A percentile compares a stretch with the other conserved stretches of the same genome.
Conservation (phyloP, 768 basidiomycete genomes). For the Leccinum rimulosum region DNA sequence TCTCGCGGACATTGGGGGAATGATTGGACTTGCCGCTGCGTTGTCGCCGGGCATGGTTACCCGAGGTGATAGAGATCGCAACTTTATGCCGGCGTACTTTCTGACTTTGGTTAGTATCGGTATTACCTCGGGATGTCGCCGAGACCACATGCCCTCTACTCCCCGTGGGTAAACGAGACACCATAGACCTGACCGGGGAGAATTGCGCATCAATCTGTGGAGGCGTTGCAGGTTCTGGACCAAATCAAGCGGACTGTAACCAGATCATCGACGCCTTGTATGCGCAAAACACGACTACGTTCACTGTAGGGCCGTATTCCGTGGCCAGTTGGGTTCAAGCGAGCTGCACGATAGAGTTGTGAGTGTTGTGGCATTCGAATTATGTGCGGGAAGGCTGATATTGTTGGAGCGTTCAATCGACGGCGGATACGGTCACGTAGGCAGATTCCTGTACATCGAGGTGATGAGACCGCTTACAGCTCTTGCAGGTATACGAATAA, state of each 20-base stretch:
- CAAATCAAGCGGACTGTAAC: constrained; percentile 8
- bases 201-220: neutral
- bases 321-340: neutral
- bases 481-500: constrained; percentile 4
- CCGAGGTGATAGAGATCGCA: neutral
- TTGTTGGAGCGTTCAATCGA: constrained; percentile 3
- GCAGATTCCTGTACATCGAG: neutral
- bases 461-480: neutral
- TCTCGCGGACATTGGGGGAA: neutral
- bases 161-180: neutral
- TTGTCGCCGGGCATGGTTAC: neutral
- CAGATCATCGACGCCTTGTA: constrained; percentile 2
- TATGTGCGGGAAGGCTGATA: neutral
- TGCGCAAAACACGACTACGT: neutral
- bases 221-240: constrained; percentile 2
- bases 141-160: neutral
- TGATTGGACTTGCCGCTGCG: neutral
- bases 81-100: neutral
- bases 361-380: neutral
- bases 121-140: neutral
- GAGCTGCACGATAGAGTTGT: constrained; percentile 8
- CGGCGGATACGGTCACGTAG: constrained; percentile 6
- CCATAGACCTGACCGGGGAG: constrained; percentile 1
- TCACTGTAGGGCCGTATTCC: constrained; percentile 1
- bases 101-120: neutral